Percentiles rank a stretch among this genome's conserved stretches.
Evolutionary conservation across 2,329 filamentous ascomycete species (phyloP).

Genomic region (Alternaria arbusti): DNA sequence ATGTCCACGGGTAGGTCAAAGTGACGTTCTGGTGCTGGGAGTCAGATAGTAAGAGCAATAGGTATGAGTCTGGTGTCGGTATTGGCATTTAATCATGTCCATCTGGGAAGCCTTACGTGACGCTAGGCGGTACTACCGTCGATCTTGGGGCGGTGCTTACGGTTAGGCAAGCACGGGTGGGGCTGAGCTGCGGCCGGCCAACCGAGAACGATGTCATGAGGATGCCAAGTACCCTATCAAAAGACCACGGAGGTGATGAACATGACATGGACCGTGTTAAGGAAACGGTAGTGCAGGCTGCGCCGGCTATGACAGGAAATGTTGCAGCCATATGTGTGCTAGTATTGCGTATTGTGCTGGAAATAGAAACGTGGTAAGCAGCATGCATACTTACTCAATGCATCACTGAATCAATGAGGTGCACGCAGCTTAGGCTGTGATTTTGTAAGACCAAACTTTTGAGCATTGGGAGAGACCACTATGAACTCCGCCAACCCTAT

Average conservation of each 20-base stretch:
- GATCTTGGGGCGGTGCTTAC: constrained; percentile 5
- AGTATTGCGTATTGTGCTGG: background rate
- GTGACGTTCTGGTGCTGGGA: background rate
- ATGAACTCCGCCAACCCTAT: constrained; percentile 6
- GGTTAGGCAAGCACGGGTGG: background rate
- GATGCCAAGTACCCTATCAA: background rate
- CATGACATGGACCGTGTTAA: background rate
- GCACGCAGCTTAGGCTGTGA: background rate
- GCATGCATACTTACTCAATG: background rate
- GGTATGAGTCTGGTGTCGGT: background rate
- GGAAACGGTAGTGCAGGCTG: background rate
- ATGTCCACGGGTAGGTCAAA: background rate
- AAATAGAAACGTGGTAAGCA: background rate
- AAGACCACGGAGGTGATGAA: background rate
- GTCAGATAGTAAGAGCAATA: background rate
- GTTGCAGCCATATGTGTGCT: background rate
- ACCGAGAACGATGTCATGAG: background rate
- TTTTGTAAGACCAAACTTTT: constrained; percentile 16
- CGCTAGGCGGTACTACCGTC: background rate
- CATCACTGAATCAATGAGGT: background rate
- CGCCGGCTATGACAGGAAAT: background rate
- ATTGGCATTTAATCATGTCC: background rate
- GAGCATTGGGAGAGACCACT: constrained; percentile 12
- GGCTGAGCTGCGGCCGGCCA: background rate
- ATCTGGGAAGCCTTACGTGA: background rate